Evolutionary conservation across 768 basidiomycete species (phyloP), one percentile per base, ranked within the genome.

Genomic region (Lactarius deliciosus): DNA sequence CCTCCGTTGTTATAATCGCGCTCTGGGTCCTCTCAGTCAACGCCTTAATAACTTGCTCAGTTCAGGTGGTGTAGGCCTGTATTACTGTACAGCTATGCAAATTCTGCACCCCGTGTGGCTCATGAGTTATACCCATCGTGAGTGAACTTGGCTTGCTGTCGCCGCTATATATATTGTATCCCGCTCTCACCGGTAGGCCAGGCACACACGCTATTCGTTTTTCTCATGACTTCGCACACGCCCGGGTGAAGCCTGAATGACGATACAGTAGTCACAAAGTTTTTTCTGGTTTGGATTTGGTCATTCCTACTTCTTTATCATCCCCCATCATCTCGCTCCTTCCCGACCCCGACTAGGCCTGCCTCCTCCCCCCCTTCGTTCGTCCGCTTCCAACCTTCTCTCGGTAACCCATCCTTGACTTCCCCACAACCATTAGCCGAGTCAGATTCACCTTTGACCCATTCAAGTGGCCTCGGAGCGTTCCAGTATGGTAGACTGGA

Each of bases 401-500:
- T 40, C 22, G 22, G 22, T 10, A 11, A 9, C 45, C 10, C 47
- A 1, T 32, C 18, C 54, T 32, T 18, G 32, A 9, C 18, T 56
- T 54, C 53, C 18, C 16, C 53, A 54, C 16, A 28, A 20, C 22
- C 22, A 30, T 22, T 11, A 22, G 25, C 25, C n/a, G 50, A 28
- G 43, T 50, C 5, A 13, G 22, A 25, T 25, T 13, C 50, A 15
- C 50, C 22, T 53, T 50, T 15, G 13, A 53, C 7, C 6, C 47
- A 11, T 50, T 50, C 22, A 22, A 50, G 22, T 15, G 11, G 32
- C 18, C 56, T 25, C 25, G 6, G 28, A 25, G 54, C 18, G 54
- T 13, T 34, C 56, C 34, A 58, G 34, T 5, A 58, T 58, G 57
- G 57, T 40, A 8, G 36, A 58, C 22, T 58, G 57, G 57, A 58